Conservation (phyloP, 2,329 filamentous ascomycete species). For the Thermoascus crustaceus region DNA sequence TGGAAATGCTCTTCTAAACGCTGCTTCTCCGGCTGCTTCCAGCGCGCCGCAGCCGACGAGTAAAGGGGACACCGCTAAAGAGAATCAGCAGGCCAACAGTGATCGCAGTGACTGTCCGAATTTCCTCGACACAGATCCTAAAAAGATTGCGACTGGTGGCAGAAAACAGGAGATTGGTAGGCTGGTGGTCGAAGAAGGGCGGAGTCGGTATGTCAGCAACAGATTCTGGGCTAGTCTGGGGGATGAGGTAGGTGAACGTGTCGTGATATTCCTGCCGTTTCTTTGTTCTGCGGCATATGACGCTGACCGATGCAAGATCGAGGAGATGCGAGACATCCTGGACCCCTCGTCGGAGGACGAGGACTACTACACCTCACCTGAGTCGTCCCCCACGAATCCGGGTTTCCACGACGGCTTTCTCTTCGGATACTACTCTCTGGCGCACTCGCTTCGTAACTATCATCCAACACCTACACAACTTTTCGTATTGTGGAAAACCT, state of each 20-base stretch:
- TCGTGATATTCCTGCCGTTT: not conserved
- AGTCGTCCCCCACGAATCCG: constrained; percentile 25
- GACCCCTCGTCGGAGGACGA: constrained; percentile 51
- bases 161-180: constrained; percentile 46
- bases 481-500: constrained; percentile 48
- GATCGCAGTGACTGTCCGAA: constrained; percentile 4
- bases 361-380: constrained; percentile 43
- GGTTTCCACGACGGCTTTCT: constrained; percentile 51
- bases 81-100: constrained; percentile 3
- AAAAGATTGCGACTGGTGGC: constrained; percentile 12
- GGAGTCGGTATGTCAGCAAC: constrained; percentile 55
- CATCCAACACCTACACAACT: constrained; percentile 48
- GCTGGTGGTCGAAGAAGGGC: constrained; percentile 51
- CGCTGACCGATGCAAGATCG: constrained; percentile 36
- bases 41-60: constrained; percentile 7
- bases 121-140: constrained; percentile 14
- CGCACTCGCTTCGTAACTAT: constrained; percentile 47
- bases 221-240: constrained; percentile 54
- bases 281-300: constrained; percentile 7
- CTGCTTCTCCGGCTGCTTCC: constrained; percentile 6
- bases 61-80: constrained; percentile 2
- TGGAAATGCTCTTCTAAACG: constrained; percentile 31
- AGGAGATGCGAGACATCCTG: constrained; percentile 54
- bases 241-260: constrained; percentile 43
- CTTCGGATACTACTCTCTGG: constrained; percentile 52